These are phyloP conservation scores for Pterocarpus santalinus DNA, from an alignment of 306 rosid species.

Conservation along the genomic window DNA sequence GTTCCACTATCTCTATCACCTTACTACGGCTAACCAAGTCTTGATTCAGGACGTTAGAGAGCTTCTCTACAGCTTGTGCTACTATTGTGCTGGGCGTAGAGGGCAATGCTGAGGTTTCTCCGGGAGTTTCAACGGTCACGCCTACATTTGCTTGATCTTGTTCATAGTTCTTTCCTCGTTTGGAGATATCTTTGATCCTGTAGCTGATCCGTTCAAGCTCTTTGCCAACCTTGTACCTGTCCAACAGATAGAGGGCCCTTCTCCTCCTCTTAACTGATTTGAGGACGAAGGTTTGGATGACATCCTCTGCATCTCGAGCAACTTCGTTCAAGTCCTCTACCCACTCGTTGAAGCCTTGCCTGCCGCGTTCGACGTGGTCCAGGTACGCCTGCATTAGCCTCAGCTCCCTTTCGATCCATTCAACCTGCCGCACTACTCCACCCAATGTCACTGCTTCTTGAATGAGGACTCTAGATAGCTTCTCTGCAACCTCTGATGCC, in stretches of 20 bases:
- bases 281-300: constrained; percentile 21
- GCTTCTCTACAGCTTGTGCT: not conserved
- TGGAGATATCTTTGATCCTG: not conserved
- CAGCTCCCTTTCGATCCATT: constrained; percentile 41
- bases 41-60: not conserved
- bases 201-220: not conserved
- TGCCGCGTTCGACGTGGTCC: constrained; percentile 6
- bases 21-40: not conserved
- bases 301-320: constrained; percentile 17
- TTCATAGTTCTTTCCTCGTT: not conserved
- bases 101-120: too few relatives aligned
- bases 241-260: not conserved
- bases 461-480: not conserved
- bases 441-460: not conserved
- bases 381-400: constrained; percentile 29
- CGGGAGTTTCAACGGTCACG: not conserved
- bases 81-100: too few relatives aligned
- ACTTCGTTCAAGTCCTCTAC: not conserved
- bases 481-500: not conserved
- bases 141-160: too few relatives aligned
- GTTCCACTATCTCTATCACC: not conserved
- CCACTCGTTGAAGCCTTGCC: not conserved
- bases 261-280: constrained; percentile 18
- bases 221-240: not conserved
- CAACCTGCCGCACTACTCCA: not conserved